Evolutionary conservation across 805 yeast species (phyloP), one percentile per base, ranked within the genome.

Genomic region (Schizosaccharomyces cryophilus): DNA sequence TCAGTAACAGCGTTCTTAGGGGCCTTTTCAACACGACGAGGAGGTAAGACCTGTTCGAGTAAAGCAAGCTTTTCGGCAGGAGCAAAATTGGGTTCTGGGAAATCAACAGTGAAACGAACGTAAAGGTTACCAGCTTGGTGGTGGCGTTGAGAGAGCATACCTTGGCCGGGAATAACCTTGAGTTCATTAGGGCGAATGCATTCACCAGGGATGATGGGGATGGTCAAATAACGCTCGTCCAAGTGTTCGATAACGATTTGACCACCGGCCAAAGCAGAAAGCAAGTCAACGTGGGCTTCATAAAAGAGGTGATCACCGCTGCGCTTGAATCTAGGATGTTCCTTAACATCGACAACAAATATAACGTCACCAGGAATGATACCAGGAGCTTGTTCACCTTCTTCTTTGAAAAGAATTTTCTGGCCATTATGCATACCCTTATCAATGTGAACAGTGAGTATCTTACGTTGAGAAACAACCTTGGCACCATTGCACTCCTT

Each of bases 391-490:
- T 90, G 96, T 74, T 93, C 98, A 69, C 96, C 96, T 76, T 90
- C 96, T 66, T 96, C 97, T 67, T 81, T 78, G 77, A 90, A 93
- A 5, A 82, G 86, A 67, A 93, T 80, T 74, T 82, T 82, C 76
- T 90, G 95, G 63, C 96, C 96, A 69, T 87, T 85, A 70, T 78
- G 83, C 96, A 90, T 90, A 76, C 99, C 99, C 68, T 94, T 93
- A 71, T 87, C 95, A 70, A 93, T 80, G 74, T 89, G 87, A 62
- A 93, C 96, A 74, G 88, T 93, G 69, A 93, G 77, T 63, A 93
- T 83, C 79, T 93, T 90, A 76, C 95, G 82, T 77, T 90, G 96
- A 65, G 78, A 78, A 64, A 76, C 76, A 58, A 88, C 83, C 79
- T 88, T 93, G 76, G 86, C 83, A 75, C 97, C 99, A 65, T 75